phyloP scores from a whole-genome alignment of 1,284 basidiomycete species.

The Cutaneotrichosporon daszewskae region DNA sequence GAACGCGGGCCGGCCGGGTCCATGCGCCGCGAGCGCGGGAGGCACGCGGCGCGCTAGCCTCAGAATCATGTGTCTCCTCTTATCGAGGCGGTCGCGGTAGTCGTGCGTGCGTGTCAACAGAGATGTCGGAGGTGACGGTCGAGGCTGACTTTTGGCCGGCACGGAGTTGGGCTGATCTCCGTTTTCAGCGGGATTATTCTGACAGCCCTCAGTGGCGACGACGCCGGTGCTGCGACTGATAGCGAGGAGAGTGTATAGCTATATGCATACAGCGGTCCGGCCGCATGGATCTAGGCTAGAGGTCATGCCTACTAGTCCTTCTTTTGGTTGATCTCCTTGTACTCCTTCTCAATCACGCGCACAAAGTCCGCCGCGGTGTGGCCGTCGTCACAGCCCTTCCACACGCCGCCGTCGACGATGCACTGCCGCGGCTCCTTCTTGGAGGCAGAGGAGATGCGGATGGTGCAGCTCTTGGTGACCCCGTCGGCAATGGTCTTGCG shows the following conservation, averaged over 20 bases:
- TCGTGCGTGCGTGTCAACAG: not conserved
- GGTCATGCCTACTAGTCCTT: no score
- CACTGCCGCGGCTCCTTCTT: slow-evolving; percentile 57
- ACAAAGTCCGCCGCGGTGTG: slow-evolving; percentile 69
- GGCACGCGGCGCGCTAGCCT: no score
- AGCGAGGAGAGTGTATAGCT: not conserved
- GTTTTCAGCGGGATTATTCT: no score
- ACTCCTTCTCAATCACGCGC: slow-evolving; percentile 69
- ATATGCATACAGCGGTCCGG: not conserved
- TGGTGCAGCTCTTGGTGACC: slow-evolving; percentile 77
- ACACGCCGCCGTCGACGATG: slow-evolving; percentile 62
- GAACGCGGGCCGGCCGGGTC: slow-evolving; percentile 1
- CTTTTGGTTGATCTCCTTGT: no score
- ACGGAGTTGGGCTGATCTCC: not conserved
- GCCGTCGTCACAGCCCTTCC: slow-evolving; percentile 77
- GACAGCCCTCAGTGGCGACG: no score
- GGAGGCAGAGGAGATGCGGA: slow-evolving; percentile 58
- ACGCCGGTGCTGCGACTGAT: no score
- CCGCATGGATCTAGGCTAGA: slow-evolving; percentile 10
- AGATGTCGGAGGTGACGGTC: not conserved
- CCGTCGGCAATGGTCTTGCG: slow-evolving; percentile 51
- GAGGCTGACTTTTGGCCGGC: not conserved
- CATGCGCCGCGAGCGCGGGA: slow-evolving; percentile 1
- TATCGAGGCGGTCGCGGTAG: no score
- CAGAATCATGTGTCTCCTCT: no score